Evolutionary conservation across 169 alveolate genomes (phyloP).

Genomic region (Cryptosporidium xiaoi): DNA sequence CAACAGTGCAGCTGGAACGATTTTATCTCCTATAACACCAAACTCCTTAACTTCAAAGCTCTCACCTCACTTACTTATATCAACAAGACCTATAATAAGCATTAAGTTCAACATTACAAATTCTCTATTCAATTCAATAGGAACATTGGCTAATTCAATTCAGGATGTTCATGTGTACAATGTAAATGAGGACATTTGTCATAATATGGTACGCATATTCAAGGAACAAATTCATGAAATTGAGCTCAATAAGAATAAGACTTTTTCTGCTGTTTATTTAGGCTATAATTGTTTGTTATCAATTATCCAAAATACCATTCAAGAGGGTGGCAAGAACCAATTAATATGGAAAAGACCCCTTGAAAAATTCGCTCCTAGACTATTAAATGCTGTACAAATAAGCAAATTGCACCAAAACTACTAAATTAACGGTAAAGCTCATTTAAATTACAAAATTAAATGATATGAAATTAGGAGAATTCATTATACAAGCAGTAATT

Average conservation of each 20-base stretch:
- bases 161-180: slow-evolving; percentile 38
- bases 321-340: slow-evolving; percentile 62
- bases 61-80: slow-evolving; percentile 51
- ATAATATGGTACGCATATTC: slow-evolving; percentile 41
- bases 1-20: not conserved
- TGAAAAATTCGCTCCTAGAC: slow-evolving; percentile 70
- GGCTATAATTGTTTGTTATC: slow-evolving; percentile 68
- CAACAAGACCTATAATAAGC: slow-evolving; percentile 66
- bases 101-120: slow-evolving; percentile 32
- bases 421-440: not conserved
- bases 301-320: slow-evolving; percentile 61
- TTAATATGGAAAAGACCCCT: slow-evolving; percentile 69
- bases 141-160: slow-evolving; percentile 57
- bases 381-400: slow-evolving; percentile 67
- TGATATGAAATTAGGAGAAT: too few relatives aligned
- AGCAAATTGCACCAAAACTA: slow-evolving; percentile 59
- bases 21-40: slow-evolving; percentile 45
- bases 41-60: slow-evolving; percentile 17
- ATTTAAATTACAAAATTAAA: too few relatives aligned
- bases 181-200: slow-evolving; percentile 17
- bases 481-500: too few relatives aligned
- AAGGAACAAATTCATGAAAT: slow-evolving; percentile 30
- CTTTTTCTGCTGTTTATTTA: slow-evolving; percentile 51
- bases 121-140: slow-evolving; percentile 45
- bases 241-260: not conserved